Percentiles rank a stretch among this genome's conserved stretches.
Evolutionary conservation across 1,284 basidiomycete species (phyloP).

Genomic region (Pseudomicrostroma phylloplanum): DNA sequence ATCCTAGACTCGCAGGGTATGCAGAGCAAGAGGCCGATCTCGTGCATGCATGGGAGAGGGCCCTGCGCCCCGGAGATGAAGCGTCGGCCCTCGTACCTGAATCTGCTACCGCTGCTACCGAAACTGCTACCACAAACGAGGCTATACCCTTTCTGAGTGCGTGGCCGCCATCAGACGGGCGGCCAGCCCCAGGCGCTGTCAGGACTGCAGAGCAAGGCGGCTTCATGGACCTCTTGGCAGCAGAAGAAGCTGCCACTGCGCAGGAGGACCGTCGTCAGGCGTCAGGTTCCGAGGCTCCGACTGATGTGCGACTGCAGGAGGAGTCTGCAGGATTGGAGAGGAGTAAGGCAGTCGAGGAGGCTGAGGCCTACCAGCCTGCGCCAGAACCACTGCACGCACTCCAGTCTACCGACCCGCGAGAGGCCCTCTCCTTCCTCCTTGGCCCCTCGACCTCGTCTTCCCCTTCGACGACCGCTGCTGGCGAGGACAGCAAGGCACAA

Average conservation of each 20-base stretch:
- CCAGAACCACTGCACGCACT: not conserved
- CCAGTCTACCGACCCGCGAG: not conserved
- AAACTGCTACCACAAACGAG: not conserved
- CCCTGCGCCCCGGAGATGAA: not conserved
- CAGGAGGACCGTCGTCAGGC: no score
- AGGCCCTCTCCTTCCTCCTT: not conserved
- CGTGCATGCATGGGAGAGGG: not conserved
- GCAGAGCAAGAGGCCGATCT: not conserved
- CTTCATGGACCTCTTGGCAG: slow-evolving; percentile 5
- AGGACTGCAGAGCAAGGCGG: not conserved
- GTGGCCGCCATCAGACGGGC: not conserved
- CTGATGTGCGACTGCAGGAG: no score
- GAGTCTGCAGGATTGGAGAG: no score
- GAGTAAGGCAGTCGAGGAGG: not conserved
- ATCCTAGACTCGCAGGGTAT: not conserved
- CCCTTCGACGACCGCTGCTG: no score
- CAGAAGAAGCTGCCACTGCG: not conserved
- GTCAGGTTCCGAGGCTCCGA: no score
- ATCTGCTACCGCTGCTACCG: not conserved
- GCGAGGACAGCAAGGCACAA: no score
- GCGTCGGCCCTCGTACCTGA: no score
- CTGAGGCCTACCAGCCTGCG: not conserved
- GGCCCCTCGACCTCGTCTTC: not conserved
- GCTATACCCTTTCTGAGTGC: not conserved
- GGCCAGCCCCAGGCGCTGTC: not conserved